phyloP scores from a whole-genome alignment of 257 asterid species.

The Marsdenia floribunda region DNA sequence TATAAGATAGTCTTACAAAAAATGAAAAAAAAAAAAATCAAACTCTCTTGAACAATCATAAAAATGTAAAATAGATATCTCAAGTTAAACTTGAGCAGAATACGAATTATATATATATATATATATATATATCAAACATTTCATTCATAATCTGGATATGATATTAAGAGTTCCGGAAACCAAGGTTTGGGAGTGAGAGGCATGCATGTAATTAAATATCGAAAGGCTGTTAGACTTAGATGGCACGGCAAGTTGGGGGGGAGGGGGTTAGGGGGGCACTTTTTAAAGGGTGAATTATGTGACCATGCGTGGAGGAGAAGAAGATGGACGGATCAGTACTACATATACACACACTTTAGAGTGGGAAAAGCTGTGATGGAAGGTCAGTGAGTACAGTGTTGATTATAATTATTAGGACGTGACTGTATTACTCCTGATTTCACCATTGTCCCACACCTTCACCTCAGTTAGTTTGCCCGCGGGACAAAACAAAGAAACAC shows the following conservation, averaged over 20 bases:
- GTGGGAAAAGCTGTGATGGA: neutral
- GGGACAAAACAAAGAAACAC: too few relatives aligned
- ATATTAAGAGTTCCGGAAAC: too few relatives aligned
- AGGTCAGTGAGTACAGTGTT: neutral
- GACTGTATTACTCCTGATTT: neutral
- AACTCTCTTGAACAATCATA: too few relatives aligned
- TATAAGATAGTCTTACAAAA: too few relatives aligned
- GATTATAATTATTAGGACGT: slow-evolving; percentile 2
- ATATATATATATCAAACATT: too few relatives aligned
- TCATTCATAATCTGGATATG: too few relatives aligned
- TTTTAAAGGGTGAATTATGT: neutral
- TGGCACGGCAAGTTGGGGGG: neutral
- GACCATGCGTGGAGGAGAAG: neutral
- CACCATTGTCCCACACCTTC: neutral
- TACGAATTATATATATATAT: too few relatives aligned
- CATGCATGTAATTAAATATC: too few relatives aligned
- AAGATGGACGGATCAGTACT: neutral
- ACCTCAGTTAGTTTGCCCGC: too few relatives aligned
- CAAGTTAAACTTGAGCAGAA: too few relatives aligned
- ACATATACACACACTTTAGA: neutral
- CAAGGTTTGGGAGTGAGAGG: neutral
- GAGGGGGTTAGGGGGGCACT: neutral
- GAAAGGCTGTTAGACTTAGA: neutral
- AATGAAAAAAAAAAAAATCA: too few relatives aligned
- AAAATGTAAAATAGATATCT: too few relatives aligned